Percentiles rank a stretch among this genome's conserved stretches.
Conservation (phyloP, 1,139 yeast genomes). For the Ashbya aceris region DNA sequence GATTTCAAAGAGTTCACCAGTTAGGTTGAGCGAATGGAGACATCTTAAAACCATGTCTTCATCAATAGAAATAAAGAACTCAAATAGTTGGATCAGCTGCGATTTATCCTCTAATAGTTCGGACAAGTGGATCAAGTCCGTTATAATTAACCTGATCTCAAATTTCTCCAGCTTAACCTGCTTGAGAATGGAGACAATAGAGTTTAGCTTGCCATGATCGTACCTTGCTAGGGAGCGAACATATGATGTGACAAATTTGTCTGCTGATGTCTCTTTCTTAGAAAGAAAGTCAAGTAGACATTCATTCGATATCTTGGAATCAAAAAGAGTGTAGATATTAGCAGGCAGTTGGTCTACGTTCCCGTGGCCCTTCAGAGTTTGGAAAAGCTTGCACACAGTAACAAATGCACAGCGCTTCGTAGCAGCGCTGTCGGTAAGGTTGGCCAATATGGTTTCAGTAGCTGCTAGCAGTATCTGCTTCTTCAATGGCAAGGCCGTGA, state of each 20-base stretch:
- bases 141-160: constrained; percentile 32
- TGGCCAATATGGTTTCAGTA: constrained; percentile 52
- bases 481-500: constrained; percentile 62
- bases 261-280: constrained; percentile 21
- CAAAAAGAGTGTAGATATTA: constrained; percentile 30
- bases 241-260: constrained; percentile 31
- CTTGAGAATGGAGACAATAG: constrained; percentile 27
- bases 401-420: constrained; percentile 33
- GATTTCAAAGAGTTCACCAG: constrained; percentile 55
- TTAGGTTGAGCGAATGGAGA: constrained; percentile 34
- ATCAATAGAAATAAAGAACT: constrained; percentile 36
- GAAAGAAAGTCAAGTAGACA: constrained; percentile 22
- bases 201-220: constrained; percentile 29
- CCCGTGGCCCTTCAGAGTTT: constrained; percentile 32
- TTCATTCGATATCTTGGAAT: constrained; percentile 17
- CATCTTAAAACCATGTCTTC: constrained; percentile 35
- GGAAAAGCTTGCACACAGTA: constrained; percentile 33
- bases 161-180: constrained; percentile 29
- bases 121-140: constrained; percentile 31
- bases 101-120: constrained; percentile 33
- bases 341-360: constrained; percentile 33
- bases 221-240: constrained; percentile 33
- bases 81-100: constrained; percentile 37
- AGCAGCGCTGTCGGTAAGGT: constrained; percentile 32
- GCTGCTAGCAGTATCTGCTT: constrained; percentile 58